phyloP scores from a whole-genome alignment of 2,329 filamentous ascomycete species.

The Microdochium trichocladiopsis region DNA sequence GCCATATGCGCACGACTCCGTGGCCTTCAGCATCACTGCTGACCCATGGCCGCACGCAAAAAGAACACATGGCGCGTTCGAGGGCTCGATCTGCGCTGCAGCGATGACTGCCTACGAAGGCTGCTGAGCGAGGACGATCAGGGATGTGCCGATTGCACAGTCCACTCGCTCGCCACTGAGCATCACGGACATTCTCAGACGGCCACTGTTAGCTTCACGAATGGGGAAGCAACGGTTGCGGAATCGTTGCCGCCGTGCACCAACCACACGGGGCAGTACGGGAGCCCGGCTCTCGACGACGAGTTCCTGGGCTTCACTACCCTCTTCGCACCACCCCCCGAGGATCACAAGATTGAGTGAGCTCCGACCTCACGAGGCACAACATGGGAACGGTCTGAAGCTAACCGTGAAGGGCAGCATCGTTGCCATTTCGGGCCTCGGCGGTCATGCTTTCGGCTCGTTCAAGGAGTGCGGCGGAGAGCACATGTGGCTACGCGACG shows the following conservation, averaged over 20 bases:
- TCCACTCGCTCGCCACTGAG: background rate
- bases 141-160: background rate
- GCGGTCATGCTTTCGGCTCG: slow-evolving; percentile 19
- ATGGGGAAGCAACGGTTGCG: background rate
- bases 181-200: background rate
- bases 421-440: slow-evolving; percentile 9
- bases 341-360: background rate
- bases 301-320: background rate
- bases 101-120: background rate
- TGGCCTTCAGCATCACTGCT: background rate
- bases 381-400: background rate
- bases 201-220: background rate
- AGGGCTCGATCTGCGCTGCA: background rate
- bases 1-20: too few relatives aligned
- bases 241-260: background rate
- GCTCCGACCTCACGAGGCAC: background rate
- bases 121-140: background rate
- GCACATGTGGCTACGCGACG: slow-evolving; percentile 21
- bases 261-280: background rate
- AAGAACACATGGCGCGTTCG: background rate
- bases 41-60: background rate
- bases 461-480: slow-evolving; percentile 16
- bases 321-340: background rate
- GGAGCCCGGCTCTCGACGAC: background rate
- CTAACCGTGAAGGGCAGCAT: background rate